Evolutionary conservation across 1,284 basidiomycete species (phyloP).

Genomic region (Naganishia cerealis): DNA sequence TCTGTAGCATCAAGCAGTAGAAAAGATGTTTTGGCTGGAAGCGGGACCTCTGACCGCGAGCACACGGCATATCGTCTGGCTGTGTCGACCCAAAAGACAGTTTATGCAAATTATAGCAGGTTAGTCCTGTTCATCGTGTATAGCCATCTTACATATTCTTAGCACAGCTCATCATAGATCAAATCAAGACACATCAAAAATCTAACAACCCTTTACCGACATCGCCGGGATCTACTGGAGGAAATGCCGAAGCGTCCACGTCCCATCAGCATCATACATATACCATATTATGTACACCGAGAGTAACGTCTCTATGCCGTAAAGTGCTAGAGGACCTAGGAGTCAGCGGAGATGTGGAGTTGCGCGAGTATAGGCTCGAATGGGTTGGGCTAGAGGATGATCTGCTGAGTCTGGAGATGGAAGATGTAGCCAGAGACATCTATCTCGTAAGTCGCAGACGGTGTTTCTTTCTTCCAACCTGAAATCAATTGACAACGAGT

Average conservation of each 20-base stretch:
- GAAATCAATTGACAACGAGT: neutral
- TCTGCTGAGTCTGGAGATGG: conserved; percentile 81
- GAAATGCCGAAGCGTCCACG: neutral
- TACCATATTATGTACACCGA: conserved; percentile 84
- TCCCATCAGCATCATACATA: conserved; percentile 64
- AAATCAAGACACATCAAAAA: conserved; percentile 72
- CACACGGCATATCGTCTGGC: conserved; percentile 87
- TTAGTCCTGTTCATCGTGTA: conserved; percentile 53
- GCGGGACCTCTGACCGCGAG: conserved; percentile 75
- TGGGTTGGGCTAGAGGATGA: conserved; percentile 91
- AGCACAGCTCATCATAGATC: conserved; percentile 61
- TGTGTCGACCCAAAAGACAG: conserved; percentile 82
- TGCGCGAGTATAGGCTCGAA: conserved; percentile 81
- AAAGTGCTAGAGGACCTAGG: conserved; percentile 85
- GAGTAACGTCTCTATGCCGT: conserved; percentile 79
- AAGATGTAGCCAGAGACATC: conserved; percentile 76
- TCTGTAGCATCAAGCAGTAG: conserved; percentile 87
- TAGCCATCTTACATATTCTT: neutral
- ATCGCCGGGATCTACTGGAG: neutral
- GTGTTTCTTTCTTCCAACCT: neutral
- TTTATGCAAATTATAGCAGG: conserved; percentile 88
- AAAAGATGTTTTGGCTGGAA: conserved; percentile 99
- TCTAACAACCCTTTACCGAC: conserved; percentile 55
- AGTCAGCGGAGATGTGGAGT: conserved; percentile 81
- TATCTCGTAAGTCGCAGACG: conserved; percentile 65